These are phyloP conservation scores for Thelephora ganbajun DNA, from an alignment of 768 basidiomycete species.

Conservation along the genomic window DNA sequence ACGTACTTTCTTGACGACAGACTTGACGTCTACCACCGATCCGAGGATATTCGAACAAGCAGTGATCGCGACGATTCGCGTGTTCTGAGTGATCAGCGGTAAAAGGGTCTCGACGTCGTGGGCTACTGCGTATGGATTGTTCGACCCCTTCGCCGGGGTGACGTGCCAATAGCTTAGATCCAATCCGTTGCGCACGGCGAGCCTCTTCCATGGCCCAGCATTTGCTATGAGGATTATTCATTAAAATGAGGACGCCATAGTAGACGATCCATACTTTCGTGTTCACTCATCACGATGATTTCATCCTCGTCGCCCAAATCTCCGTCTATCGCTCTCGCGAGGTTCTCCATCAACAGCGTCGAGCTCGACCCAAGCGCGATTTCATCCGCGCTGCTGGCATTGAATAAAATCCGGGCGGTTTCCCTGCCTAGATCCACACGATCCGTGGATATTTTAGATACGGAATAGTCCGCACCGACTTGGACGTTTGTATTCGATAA, in stretches of 20 bases:
- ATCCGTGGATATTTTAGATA: conserved; percentile 37
- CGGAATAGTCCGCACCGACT: conserved; percentile 54
- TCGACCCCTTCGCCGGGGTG: conserved; percentile 19
- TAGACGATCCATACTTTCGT: conserved; percentile 40
- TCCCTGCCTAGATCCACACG: conserved; percentile 35
- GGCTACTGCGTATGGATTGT: conserved; percentile 55
- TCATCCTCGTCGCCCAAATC: conserved; percentile 50
- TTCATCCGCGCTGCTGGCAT: conserved; percentile 47
- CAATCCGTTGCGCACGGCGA: conserved; percentile 43
- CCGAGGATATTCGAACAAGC: conserved; percentile 71
- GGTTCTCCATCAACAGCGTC: conserved; percentile 55
- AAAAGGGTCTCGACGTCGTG: conserved; percentile 42
- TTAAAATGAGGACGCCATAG: neutral
- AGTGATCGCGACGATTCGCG: conserved; percentile 60
- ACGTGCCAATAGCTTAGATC: conserved; percentile 47
- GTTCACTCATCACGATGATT: conserved; percentile 67
- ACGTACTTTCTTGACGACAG: conserved; percentile 32
- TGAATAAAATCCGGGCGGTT: conserved; percentile 45
- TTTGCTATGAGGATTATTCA: conserved; percentile 34
- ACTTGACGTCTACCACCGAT: conserved; percentile 45
- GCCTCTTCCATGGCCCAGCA: conserved; percentile 60
- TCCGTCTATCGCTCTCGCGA: conserved; percentile 44
- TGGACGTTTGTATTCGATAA: conserved; percentile 62
- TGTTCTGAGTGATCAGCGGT: conserved; percentile 47
- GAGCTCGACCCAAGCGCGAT: conserved; percentile 56